Evolutionary conservation across 2,329 filamentous ascomycete species (phyloP).

Genomic region (Pyrenophora tritici-repentis): DNA sequence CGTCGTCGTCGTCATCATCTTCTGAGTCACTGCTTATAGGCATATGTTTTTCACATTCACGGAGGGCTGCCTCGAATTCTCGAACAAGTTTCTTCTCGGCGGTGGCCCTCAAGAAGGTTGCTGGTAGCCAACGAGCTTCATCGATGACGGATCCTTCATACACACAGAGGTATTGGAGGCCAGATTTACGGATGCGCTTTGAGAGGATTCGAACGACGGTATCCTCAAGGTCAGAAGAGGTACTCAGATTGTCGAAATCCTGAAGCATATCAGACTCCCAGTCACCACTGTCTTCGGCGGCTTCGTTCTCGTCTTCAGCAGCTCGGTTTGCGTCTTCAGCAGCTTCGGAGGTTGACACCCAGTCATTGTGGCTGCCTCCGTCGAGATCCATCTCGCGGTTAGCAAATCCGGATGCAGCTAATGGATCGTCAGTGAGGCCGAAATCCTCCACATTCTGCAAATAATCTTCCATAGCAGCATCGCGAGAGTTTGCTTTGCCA

Average conservation of each 20-base stretch:
- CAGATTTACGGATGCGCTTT: constrained; percentile 52
- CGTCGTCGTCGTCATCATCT: constrained; percentile 26
- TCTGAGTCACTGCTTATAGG: constrained; percentile 26
- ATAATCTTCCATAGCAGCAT: constrained; percentile 66
- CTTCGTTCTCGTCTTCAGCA: no score
- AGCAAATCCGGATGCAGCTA: constrained; percentile 33
- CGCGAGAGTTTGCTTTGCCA: constrained; percentile 26
- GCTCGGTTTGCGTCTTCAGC: constrained; percentile 16
- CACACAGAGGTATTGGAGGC: constrained; percentile 59
- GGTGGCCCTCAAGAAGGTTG: constrained; percentile 26
- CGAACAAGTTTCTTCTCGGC: constrained; percentile 35
- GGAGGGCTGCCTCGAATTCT: constrained; percentile 31
- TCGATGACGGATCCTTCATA: constrained; percentile 52
- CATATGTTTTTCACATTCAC: constrained; percentile 22
- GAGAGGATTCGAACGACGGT: constrained; percentile 52
- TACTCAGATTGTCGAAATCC: constrained; percentile 57
- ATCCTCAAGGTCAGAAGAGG: constrained; percentile 54
- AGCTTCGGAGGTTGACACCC: constrained; percentile 27
- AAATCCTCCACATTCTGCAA: constrained; percentile 67
- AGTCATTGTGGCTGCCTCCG: constrained; percentile 40
- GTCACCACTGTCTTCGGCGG: constrained; percentile 26
- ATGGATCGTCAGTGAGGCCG: constrained; percentile 41
- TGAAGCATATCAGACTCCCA: constrained; percentile 54
- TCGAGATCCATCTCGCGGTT: constrained; percentile 43
- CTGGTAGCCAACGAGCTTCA: constrained; percentile 57